phyloP scores from a whole-genome alignment of 306 rosid genomes.

The Senna tora region DNA sequence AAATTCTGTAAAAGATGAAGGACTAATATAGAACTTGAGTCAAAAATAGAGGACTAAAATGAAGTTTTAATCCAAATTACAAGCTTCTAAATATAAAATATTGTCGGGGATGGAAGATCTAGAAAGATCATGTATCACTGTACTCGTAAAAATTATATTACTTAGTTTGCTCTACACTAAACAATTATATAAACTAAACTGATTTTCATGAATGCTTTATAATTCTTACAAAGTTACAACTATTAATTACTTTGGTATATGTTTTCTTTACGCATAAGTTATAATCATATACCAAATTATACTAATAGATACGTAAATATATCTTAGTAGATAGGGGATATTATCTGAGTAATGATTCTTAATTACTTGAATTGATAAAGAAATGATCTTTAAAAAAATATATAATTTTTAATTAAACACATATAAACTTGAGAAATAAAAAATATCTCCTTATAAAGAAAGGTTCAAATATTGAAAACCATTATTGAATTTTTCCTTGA shows the following conservation, averaged over 20 bases:
- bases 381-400: too few species aligned
- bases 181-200: not conserved
- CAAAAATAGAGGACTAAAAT: too few species aligned
- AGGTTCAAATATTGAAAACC: too few species aligned
- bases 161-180: not conserved
- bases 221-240: not conserved
- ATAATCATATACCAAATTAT: not conserved
- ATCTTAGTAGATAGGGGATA: not conserved
- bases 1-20: too few species aligned
- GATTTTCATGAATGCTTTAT: not conserved
- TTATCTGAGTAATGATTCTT: not conserved
- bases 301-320: not conserved
- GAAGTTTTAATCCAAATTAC: too few species aligned
- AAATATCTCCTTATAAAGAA: too few species aligned
- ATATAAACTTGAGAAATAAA: too few species aligned
- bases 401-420: too few species aligned
- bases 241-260: not conserved
- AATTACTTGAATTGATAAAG: not conserved
- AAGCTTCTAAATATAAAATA: too few species aligned
- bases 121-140: constrained; percentile 3
- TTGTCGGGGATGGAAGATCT: not conserved
- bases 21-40: too few species aligned
- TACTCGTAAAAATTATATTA: not conserved
- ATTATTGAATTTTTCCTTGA: too few species aligned
- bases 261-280: constrained; percentile 9